Percentiles rank a stretch among this genome's conserved stretches.
Conservation (phyloP, 2,329 filamentous ascomycete genomes). For the Colletotrichum sansevieriae region DNA sequence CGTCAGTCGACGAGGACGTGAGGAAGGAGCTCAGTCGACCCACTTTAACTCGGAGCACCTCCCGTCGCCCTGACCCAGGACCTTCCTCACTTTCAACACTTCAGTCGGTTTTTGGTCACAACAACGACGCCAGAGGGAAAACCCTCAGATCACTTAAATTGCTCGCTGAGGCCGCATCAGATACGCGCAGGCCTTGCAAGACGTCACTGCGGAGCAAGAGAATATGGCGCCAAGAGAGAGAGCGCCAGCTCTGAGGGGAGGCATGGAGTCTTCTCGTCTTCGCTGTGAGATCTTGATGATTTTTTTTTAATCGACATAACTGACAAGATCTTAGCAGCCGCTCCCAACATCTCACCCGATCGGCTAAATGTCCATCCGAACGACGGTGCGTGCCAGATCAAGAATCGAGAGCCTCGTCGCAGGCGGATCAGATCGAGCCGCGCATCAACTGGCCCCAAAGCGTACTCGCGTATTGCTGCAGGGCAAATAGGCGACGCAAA, state of each 20-base stretch:
- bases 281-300: constrained; percentile 7
- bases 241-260: not conserved
- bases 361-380: not conserved
- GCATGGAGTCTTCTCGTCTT: not conserved
- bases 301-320: not conserved
- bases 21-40: constrained; percentile 6
- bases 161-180: not conserved
- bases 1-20: too few relatives aligned
- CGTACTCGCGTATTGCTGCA: not conserved
- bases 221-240: constrained; percentile 24
- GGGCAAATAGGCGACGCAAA: not conserved
- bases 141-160: not conserved
- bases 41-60: not conserved
- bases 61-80: not conserved
- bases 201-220: not conserved
- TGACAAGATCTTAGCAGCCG: constrained; percentile 1
- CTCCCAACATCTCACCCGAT: not conserved
- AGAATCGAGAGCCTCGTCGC: constrained; percentile 26
- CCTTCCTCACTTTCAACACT: not conserved
- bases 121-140: not conserved
- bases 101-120: not conserved
- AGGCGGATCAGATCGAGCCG: constrained; percentile 38
- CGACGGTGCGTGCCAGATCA: not conserved
- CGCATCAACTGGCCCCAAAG: constrained; percentile 18
- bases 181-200: not conserved